phyloP scores from a whole-genome alignment of 805 yeast species.

The Kazachstania viticola region DNA sequence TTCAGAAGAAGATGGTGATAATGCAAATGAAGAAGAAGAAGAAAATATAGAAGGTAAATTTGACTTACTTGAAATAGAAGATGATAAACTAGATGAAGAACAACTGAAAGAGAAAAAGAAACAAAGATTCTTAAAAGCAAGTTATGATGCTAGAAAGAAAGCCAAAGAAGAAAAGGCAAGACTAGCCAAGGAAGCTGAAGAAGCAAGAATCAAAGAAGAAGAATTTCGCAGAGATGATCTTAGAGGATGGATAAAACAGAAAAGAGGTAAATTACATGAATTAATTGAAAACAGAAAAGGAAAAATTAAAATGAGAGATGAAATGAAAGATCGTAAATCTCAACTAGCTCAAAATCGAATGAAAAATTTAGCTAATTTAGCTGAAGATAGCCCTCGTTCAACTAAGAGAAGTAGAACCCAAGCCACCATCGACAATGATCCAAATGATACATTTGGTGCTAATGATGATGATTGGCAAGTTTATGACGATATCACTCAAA shows the following conservation, averaged over 20 bases:
- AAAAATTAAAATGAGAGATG: constrained; percentile 56
- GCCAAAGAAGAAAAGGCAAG: constrained; percentile 68
- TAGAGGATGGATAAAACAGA: constrained; percentile 66
- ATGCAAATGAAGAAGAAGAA: constrained; percentile 33
- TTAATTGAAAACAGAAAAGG: constrained; percentile 58
- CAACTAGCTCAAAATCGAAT: constrained; percentile 85
- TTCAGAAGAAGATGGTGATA: constrained; percentile 51
- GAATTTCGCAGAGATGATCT: constrained; percentile 70
- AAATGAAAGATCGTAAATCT: constrained; percentile 79
- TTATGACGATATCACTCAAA: constrained; percentile 70
- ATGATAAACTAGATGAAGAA: constrained; percentile 68
- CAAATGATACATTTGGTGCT: constrained; percentile 89
- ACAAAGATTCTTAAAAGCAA: constrained; percentile 74
- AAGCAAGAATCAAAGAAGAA: constrained; percentile 51
- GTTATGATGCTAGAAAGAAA: constrained; percentile 76
- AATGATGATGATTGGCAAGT: constrained; percentile 93
- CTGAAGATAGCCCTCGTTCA: constrained; percentile 46
- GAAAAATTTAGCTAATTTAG: constrained; percentile 82
- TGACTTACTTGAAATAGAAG: constrained; percentile 74
- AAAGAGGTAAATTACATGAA: constrained; percentile 47
- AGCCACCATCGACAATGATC: constrained; percentile 76
- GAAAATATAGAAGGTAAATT: constrained; percentile 38
- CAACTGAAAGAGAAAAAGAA: constrained; percentile 77
- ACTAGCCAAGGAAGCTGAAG: constrained; percentile 48
- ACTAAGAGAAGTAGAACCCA: constrained; percentile 42